Base-by-base conservation (phyloP, 306 rosid genomes). In the Myrica gale region DNA sequence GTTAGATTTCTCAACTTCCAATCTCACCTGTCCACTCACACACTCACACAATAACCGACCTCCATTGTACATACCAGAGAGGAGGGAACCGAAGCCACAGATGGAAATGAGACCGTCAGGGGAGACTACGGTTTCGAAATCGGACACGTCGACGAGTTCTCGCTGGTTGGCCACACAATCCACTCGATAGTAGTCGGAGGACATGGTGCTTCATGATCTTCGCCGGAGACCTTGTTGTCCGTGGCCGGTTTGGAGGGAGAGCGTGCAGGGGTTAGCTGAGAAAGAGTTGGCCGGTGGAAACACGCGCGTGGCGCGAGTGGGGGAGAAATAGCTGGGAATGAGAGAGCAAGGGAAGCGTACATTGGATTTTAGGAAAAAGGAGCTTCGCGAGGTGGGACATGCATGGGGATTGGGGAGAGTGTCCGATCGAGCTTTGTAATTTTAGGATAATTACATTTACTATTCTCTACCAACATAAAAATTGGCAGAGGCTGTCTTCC, bases 31-130 rank as follows among this genome's bases (percentile, higher is more conserved):
- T n/a, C n/a, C n/a, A n/a, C n/a, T n/a, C n/a, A n/a, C n/a, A n/a
- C n/a, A n/a, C n/a, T n/a, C n/a, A n/a, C n/a, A n/a, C n/a, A n/a
- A n/a, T n/a, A n/a, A n/a, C n/a, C n/a, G n/a, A n/a, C n/a, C n/a
- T n/a, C n/a, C 53, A 9, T 51, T 6, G 74, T 37, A 54, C 79
- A 7, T 78, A 91, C 97, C 93, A 72, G 98, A 91, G 78, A 94
- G 97, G 66, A 94, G 96, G 55, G 98, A 94, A 50, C 98, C 97
- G 82, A 89, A 90, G 84, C 98, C 98, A 79, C 95, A 91, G 75
- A 94, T 81, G 78, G 97, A 91, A 74, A 92, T 78, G 74, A 44
- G 76, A 69, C 87, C 92, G 62, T 84, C 83, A 45, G 84, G 71
- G 6, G 96, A 84, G 82, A 82, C 61, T 62, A 82, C 21, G 5